These are phyloP conservation scores for Arthroderma sp. DNA, from an alignment of 2,329 filamentous ascomycete genomes.

Conservation along the genomic window DNA sequence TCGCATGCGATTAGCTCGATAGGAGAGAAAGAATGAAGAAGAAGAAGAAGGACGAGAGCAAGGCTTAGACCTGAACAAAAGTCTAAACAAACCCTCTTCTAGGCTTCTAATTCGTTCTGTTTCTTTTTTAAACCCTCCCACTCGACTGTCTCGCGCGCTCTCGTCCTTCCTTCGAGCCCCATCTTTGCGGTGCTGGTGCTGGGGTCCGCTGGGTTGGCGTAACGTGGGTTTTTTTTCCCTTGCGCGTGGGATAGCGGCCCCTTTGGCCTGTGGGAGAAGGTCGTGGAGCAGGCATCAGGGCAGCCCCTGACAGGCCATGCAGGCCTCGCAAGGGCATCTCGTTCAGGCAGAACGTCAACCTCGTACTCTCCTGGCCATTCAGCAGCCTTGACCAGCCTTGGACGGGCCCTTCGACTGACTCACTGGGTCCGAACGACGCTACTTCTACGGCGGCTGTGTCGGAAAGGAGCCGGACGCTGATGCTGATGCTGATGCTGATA, in stretches of 20 bases:
- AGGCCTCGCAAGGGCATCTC: background rate
- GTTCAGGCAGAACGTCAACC: background rate
- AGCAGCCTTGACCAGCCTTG: background rate
- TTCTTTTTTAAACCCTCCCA: background rate
- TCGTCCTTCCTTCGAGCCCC: constrained; percentile 1
- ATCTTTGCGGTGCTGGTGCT: background rate
- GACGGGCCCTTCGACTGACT: background rate
- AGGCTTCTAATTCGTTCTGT: background rate
- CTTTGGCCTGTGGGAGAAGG: background rate
- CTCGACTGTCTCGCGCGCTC: background rate
- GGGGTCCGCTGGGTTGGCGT: background rate
- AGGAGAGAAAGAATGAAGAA: background rate
- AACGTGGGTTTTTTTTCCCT: background rate
- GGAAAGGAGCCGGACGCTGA: background rate
- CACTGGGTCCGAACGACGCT: background rate
- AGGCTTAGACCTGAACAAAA: constrained; percentile 4
- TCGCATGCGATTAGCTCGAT: too few species aligned
- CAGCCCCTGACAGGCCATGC: background rate
- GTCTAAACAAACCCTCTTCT: background rate
- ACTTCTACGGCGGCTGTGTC: background rate
- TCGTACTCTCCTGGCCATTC: background rate
- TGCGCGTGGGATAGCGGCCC: background rate
- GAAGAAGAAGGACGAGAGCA: background rate
- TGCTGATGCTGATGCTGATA: background rate
- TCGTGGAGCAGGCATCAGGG: background rate